A percentile compares a stretch with the other conserved stretches of the same genome.
Evolutionary conservation across 2,329 filamentous ascomycete genomes (phyloP).

Genomic region (Aspergillus novoparasiticus): DNA sequence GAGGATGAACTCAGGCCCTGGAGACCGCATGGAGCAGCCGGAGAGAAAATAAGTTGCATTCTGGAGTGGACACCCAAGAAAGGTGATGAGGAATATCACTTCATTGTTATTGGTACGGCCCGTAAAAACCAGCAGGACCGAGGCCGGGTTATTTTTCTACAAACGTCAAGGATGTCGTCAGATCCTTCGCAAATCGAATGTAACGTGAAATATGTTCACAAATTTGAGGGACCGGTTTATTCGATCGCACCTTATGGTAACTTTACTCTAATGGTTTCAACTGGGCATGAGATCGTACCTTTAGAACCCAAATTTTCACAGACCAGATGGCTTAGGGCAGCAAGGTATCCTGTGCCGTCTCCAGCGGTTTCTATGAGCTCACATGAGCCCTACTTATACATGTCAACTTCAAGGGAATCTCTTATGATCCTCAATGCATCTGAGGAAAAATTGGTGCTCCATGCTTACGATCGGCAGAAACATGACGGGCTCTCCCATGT

Average conservation of each 20-base stretch:
- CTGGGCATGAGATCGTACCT: slow-evolving; percentile 47
- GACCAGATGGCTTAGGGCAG: slow-evolving; percentile 45
- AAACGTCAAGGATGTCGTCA: slow-evolving; percentile 31
- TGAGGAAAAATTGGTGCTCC: slow-evolving; percentile 35
- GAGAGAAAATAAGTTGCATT: slow-evolving; percentile 46
- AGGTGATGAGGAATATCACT: slow-evolving; percentile 41
- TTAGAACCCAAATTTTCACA: slow-evolving; percentile 46
- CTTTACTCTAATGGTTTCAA: slow-evolving; percentile 49
- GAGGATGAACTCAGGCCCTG: slow-evolving; percentile 20
- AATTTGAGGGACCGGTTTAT: slow-evolving; percentile 49
- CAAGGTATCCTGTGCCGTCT: slow-evolving; percentile 48
- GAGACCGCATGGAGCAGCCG: slow-evolving; percentile 36
- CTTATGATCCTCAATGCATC: slow-evolving; percentile 51
- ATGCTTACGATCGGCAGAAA: slow-evolving; percentile 37
- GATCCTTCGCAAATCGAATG: slow-evolving; percentile 34
- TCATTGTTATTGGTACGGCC: slow-evolving; percentile 44
- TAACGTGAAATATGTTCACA: slow-evolving; percentile 39
- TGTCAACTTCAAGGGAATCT: slow-evolving; percentile 59
- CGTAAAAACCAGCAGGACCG: slow-evolving; percentile 31
- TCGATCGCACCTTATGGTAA: slow-evolving; percentile 56
- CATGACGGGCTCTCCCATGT: slow-evolving; percentile 37
- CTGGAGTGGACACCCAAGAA: slow-evolving; percentile 44
- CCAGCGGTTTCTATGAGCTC: slow-evolving; percentile 54
- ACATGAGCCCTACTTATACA: slow-evolving; percentile 50
- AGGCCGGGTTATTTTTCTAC: slow-evolving; percentile 43